Evolutionary conservation across 139 green algal species (phyloP), one percentile per base, ranked within the genome.

Genomic region (Tetradesmus obliquus): DNA sequence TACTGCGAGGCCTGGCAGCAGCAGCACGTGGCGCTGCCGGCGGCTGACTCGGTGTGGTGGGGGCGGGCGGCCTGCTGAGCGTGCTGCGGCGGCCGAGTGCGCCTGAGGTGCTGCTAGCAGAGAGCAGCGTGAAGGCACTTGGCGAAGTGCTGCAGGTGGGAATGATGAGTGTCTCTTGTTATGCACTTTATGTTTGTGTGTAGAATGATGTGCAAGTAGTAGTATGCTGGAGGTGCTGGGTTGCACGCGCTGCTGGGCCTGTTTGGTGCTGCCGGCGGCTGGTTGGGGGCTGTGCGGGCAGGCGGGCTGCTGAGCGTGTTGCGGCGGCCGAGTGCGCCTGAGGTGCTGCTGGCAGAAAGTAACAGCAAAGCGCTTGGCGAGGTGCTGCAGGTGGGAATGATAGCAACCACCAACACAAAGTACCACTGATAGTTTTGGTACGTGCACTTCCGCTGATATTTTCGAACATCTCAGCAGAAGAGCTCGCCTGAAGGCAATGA

Each of bases 241-340:
- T 45, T 45, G 62, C 88, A 92, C 82, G 10, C 24, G 0, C 80
- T 76, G 45, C 58, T 92, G 55, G 88, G n/a, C 53, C 58, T 92
- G 57, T 72, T 45, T 24, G 32, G 32, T 0, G 32, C 32, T 45
- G 32, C 32, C 32, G 60, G 81, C 8, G 87, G 83, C n/a, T 92
- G 87, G 89, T 19, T 95, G 72, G 90, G 89, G 13, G 58, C 71
- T 13, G 74, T 94, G 32, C 92, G 94, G 45, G 92, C 88, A 62
- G 91, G 94, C 45, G 58, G 69, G 51, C 69, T 94, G 87, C 84
- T 94, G 80, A 79, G 22, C 19, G 57, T 92, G 80, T 83, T 96
- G 84, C 90, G 92, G 3, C 84, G 45, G 1, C 55, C 85, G 8
- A 88, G 82, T 13, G 55, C 12, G 17, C 81, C 87, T 1, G 94